A percentile compares a stretch with the other conserved stretches of the same genome.
phyloP scores from a whole-genome alignment of 139 green algal species.

The Chlorella sorokiniana region DNA sequence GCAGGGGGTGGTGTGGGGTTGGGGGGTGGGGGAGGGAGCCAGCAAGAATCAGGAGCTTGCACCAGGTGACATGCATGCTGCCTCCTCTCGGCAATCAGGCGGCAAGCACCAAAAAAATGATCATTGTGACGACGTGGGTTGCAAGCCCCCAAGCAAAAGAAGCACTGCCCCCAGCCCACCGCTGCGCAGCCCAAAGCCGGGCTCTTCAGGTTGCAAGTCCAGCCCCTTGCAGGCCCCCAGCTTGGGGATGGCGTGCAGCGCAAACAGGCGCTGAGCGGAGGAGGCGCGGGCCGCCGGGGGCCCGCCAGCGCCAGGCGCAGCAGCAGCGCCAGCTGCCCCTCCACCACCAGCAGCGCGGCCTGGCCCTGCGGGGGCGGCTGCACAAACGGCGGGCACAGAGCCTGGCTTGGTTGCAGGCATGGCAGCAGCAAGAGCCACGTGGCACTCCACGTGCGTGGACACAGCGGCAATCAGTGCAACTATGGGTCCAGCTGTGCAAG shows the following conservation, averaged over 20 bases:
- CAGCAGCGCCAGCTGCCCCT: constrained; percentile 73
- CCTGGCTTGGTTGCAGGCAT: too few relatives aligned
- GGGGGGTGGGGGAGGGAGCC: too few relatives aligned
- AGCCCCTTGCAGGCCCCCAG: constrained; percentile 51
- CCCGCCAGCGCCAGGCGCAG: constrained; percentile 55
- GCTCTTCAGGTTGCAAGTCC: constrained; percentile 62
- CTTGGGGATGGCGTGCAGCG: constrained; percentile 52
- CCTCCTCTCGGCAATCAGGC: too few relatives aligned
- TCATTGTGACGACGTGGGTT: too few relatives aligned
- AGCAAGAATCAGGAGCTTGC: too few relatives aligned
- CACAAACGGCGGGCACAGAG: background rate
- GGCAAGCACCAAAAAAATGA: background rate
- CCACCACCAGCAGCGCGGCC: constrained; percentile 48
- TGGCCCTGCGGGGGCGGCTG: constrained; percentile 25
- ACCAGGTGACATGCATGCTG: too few relatives aligned
- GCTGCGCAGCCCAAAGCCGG: constrained; percentile 25
- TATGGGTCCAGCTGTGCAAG: too few relatives aligned
- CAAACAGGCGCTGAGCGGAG: constrained; percentile 62
- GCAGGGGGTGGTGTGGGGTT: background rate
- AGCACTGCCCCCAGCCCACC: background rate
- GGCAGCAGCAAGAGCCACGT: too few relatives aligned
- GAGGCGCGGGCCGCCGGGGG: constrained; percentile 14
- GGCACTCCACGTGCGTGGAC: too few relatives aligned
- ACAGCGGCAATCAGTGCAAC: too few relatives aligned
- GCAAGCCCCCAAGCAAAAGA: background rate